Evolutionary conservation across 2,329 filamentous ascomycete species (phyloP), one percentile per base, ranked within the genome.

Genomic region (Sarocladiaceae sp.): DNA sequence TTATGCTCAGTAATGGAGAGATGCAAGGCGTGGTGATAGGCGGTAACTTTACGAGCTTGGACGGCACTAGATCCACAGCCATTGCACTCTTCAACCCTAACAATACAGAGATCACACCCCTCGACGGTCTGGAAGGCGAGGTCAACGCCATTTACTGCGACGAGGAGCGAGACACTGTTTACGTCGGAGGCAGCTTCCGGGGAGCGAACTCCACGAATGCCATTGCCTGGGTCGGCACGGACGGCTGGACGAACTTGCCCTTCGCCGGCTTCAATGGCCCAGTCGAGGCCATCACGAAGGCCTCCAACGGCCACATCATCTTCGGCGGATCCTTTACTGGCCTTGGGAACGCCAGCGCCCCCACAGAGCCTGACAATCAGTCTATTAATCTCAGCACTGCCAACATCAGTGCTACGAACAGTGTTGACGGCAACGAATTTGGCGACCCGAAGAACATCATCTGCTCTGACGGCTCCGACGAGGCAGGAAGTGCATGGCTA

Each of bases 181-280:
- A 95, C 63, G 84, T 97, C 40, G 95, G 94, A 54, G 94, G 94
- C 25, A 86, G 83, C 55, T 97, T 99, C 66, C 84, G 80, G 52
- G 85, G 84, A 37, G 79, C 75, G 33, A 90, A 94, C 64, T 94
- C 91, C 6, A 90, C 87, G 23, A 97, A 99, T 66, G 95, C 93
- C 5, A 86, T 97, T 59, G 82, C 88, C 12, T 97, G 90, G 90
- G 76, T 79, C 22, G 75, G 75, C 23, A 79, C 74, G 10, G 73
- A 82, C 26, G 83, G 81, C 47, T 97, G 89, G 86, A 80, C 80
- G 18, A 87, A 90, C 62, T 72, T 99, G 53, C 87, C 93, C 2
- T 99, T 99, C 72, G 84, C 85, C 36, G 95, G 95, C 20, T 96
- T 99, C 71, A 97, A 97, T 69, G 92, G 92, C 23, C 90, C 90